phyloP scores from a whole-genome alignment of 129 eudicot species.

The Heracleum sosnowskyi region DNA sequence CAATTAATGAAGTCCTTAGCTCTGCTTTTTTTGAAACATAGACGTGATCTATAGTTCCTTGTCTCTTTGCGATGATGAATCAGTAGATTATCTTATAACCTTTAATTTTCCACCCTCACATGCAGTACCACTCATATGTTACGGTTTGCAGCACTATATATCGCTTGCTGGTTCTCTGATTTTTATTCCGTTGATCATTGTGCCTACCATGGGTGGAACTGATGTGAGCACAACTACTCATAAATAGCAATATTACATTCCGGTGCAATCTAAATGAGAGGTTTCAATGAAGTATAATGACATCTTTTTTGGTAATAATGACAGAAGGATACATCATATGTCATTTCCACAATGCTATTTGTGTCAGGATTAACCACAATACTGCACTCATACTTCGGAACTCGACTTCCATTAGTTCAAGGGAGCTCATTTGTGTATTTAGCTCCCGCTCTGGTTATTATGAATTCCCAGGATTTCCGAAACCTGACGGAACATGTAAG shows the following conservation, averaged over 20 bases:
- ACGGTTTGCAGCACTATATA: slow-evolving; percentile 83
- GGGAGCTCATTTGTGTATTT: slow-evolving; percentile 93
- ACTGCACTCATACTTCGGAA: slow-evolving; percentile 71
- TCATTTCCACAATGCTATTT: slow-evolving; percentile 75
- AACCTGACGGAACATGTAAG: slow-evolving; percentile 88
- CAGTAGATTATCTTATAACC: not conserved
- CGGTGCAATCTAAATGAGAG: not conserved
- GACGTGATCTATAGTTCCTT: not conserved
- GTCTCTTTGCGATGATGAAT: not conserved
- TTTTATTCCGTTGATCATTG: slow-evolving; percentile 64
- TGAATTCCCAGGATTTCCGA: slow-evolving; percentile 69
- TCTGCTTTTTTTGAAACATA: not conserved
- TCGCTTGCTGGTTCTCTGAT: slow-evolving; percentile 86
- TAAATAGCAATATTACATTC: not conserved
- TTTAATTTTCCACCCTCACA: not conserved
- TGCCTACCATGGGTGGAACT: slow-evolving; percentile 94
- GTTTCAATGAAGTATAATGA: slow-evolving; percentile 6
- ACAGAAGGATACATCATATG: slow-evolving; percentile 87
- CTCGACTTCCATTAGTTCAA: slow-evolving; percentile 94
- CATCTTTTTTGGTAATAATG: slow-evolving; percentile 7
- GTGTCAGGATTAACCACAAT: slow-evolving; percentile 82
- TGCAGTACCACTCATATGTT: slow-evolving; percentile 62
- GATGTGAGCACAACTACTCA: slow-evolving; percentile 51
- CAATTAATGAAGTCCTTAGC: not conserved
- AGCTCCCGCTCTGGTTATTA: slow-evolving; percentile 85